Evolutionary conservation across 1,284 basidiomycete species (phyloP), one percentile per base, ranked within the genome.

Genomic region (Cystobasidium pallidum): DNA sequence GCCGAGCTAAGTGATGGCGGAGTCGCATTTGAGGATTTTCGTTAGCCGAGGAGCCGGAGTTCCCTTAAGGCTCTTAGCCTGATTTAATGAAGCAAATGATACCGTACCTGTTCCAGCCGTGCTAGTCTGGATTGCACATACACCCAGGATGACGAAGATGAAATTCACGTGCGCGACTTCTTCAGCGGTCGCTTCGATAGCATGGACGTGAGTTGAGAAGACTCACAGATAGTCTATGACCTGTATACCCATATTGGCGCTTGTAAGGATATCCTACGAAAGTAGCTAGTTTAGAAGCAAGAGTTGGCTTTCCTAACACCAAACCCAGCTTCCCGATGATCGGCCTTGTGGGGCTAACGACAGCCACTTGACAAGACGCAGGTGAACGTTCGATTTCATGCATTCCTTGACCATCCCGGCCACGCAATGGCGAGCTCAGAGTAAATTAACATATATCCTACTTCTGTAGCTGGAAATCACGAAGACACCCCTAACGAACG

Each of bases 211-310:
- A 11, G 13, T 26, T 10, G 57, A 4, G 2, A 34, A 47, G 30
- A 55, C 58, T 13, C 39, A 61, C 67, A 70, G 39, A 32, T 70
- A 70, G 43, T 70, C 67, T 41, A 70, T 70, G 30, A 70, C 59
- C 11, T 41, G 30, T 30, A 70, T 26, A 49, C 65, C 15, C 65
- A 54, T 67, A 54, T 34, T 67, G 65, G 17, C 24, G 10, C 11
- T 3, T 45, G 59, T 7, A 34, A 13, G 15, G 47, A 43, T 26
- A 10, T 51, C 24, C 13, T 10, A 32, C 13, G n/a, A 10, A 17
- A 28, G 4, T 34, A n/a, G 24, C 52, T 57, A 15, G 28, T 7
- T 24, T 28, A 17, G 24, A 57, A 21, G 54, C 43, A 45, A n/a
- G 8, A 8, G 36, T 39, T 39, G 36, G 13, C n/a, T n/a, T n/a